Conservation (phyloP, 176 grass and related monocot species). For the Eleusine coracana region DNA sequence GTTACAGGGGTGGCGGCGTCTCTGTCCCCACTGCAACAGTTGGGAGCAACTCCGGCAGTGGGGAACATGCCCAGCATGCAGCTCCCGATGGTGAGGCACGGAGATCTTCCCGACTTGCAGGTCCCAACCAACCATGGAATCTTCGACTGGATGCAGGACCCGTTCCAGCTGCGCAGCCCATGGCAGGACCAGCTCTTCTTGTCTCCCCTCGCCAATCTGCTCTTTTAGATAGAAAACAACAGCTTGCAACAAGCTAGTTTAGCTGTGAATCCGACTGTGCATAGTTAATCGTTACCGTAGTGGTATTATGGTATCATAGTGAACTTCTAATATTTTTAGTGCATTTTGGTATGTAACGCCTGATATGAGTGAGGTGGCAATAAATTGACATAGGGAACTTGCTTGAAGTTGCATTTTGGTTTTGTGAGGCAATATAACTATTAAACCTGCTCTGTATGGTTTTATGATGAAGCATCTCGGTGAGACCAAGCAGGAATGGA, state of each 20-base stretch:
- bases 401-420: not conserved
- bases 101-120: conserved; percentile 46
- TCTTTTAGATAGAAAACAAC: conserved; percentile 35
- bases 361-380: not conserved
- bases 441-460: too few species aligned
- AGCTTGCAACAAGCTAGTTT: not conserved
- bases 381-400: not conserved
- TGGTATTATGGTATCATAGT: too few species aligned
- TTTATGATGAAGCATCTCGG: not conserved
- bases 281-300: not conserved
- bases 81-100: conserved; percentile 37
- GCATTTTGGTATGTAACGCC: not conserved
- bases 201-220: conserved; percentile 63
- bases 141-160: conserved; percentile 69
- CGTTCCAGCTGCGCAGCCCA: conserved; percentile 71
- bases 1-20: conserved; percentile 39
- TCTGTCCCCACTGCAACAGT: not conserved
- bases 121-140: conserved; percentile 40
- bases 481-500: not conserved
- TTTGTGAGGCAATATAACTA: not conserved
- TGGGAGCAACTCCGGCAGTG: not conserved
- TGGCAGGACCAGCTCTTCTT: conserved; percentile 65
- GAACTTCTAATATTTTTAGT: not conserved
- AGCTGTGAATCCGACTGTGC: conserved; percentile 26
- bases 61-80: conserved; percentile 39